Conservation (phyloP, 1,139 yeast genomes). For the Tardiomyces depauwii region DNA sequence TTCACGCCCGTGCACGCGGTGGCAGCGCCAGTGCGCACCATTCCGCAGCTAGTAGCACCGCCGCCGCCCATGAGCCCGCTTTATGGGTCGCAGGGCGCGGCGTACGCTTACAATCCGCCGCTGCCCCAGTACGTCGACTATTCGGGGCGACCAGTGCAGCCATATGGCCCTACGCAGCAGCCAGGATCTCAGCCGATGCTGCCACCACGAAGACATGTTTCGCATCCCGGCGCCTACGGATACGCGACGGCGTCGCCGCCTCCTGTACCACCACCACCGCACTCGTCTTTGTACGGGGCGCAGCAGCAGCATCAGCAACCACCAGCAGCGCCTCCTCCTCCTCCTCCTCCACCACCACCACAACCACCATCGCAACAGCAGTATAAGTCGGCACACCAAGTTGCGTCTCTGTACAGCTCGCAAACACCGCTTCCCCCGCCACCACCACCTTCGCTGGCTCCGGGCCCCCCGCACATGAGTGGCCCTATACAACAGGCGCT, state of each 20-base stretch:
- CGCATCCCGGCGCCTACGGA: constrained; percentile 2
- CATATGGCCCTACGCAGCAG: background rate
- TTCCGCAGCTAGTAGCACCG: constrained; percentile 6
- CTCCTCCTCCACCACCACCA: too few relatives aligned
- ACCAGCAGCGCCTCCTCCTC: too few relatives aligned
- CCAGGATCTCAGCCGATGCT: background rate
- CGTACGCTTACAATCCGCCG: background rate
- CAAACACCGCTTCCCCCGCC: constrained; percentile 17
- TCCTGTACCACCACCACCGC: too few relatives aligned
- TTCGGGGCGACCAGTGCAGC: background rate
- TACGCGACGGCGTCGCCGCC: constrained; percentile 4
- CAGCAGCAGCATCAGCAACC: too few relatives aligned
- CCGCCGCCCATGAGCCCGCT: background rate
- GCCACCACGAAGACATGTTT: background rate
- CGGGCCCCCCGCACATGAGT: too few relatives aligned
- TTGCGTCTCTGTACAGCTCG: constrained; percentile 3
- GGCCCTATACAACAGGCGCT: too few relatives aligned
- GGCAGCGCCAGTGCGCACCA: constrained; percentile 15
- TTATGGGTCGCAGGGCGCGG: background rate
- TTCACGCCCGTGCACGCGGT: constrained; percentile 25
- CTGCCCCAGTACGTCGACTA: background rate
- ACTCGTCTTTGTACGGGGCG: too few relatives aligned
- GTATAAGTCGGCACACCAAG: too few relatives aligned
- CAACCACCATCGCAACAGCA: too few relatives aligned
- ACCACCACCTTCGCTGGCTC: background rate